These are phyloP conservation scores for Rehmannia glutinosa DNA, from an alignment of 257 asterid species.

Conservation along the genomic window DNA sequence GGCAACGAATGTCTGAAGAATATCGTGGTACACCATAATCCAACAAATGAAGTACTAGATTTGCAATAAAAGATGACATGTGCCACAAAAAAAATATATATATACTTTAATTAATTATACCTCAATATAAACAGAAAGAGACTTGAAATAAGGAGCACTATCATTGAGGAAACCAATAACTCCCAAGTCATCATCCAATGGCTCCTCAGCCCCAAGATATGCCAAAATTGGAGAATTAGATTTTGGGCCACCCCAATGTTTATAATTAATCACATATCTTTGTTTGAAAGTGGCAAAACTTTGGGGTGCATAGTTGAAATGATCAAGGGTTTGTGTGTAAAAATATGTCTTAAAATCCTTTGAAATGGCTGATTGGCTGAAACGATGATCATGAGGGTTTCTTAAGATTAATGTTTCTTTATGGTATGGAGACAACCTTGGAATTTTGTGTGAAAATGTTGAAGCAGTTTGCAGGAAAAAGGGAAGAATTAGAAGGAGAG, in stretches of 20 bases:
- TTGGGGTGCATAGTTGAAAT: conserved; percentile 60
- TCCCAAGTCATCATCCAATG: conserved; percentile 36
- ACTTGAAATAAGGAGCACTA: conserved; percentile 60
- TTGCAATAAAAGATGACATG: no score
- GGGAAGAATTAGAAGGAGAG: conserved; percentile 13
- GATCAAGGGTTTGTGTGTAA: conserved; percentile 74
- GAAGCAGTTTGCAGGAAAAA: conserved; percentile 2
- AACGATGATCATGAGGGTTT: not conserved
- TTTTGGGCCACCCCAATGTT: conserved; percentile 53
- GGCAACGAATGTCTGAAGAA: no score
- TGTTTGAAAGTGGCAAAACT: conserved; percentile 62
- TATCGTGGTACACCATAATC: no score
- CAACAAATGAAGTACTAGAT: no score
- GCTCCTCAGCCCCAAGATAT: conserved; percentile 62
- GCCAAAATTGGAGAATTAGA: conserved; percentile 57
- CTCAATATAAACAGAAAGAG: conserved; percentile 72
- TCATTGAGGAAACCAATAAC: conserved; percentile 41
- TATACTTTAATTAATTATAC: conserved; percentile 23
- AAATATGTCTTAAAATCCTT: conserved; percentile 35
- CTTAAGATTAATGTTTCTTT: not conserved
- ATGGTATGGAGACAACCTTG: conserved; percentile 20
- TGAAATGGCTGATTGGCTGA: not conserved
- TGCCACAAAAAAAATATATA: no score
- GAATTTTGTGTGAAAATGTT: conserved; percentile 17
- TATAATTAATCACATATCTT: conserved; percentile 40